phyloP scores from a whole-genome alignment of 345 rosid species.

The Anacardium occidentale region DNA sequence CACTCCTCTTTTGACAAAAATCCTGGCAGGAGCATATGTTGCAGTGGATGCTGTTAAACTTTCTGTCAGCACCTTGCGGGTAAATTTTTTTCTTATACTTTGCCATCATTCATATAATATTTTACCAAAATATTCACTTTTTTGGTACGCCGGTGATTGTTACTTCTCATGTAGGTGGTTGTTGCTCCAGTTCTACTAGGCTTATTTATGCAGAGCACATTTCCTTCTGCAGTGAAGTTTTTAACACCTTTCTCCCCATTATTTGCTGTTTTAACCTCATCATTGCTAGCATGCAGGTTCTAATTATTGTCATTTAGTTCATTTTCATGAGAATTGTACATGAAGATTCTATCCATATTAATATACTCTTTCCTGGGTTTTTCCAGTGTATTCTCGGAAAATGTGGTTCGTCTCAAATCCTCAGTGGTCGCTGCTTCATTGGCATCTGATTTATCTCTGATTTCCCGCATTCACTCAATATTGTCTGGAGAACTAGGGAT shows the following conservation, averaged over 20 bases:
- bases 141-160: neutral
- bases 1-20: conserved; percentile 56
- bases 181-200: conserved; percentile 63
- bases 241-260: conserved; percentile 59
- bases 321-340: neutral
- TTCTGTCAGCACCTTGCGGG: conserved; percentile 69
- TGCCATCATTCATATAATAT: neutral
- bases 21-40: conserved; percentile 65
- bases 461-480: conserved; percentile 29
- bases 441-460: conserved; percentile 36
- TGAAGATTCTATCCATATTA: conserved; percentile 1
- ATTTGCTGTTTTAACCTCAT: conserved; percentile 53
- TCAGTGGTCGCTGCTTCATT: conserved; percentile 35
- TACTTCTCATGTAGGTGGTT: conserved; percentile 43
- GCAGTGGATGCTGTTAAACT: conserved; percentile 58
- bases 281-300: conserved; percentile 69
- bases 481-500: conserved; percentile 51
- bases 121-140: neutral
- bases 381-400: conserved; percentile 60
- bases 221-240: conserved; percentile 47
- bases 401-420: conserved; percentile 50
- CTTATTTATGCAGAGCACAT: conserved; percentile 48
- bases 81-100: neutral
- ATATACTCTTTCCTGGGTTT: neutral
- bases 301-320: conserved; percentile 2